These are phyloP conservation scores for Agaricus blazei DNA, from an alignment of 768 basidiomycete genomes.

Conservation along the genomic window DNA sequence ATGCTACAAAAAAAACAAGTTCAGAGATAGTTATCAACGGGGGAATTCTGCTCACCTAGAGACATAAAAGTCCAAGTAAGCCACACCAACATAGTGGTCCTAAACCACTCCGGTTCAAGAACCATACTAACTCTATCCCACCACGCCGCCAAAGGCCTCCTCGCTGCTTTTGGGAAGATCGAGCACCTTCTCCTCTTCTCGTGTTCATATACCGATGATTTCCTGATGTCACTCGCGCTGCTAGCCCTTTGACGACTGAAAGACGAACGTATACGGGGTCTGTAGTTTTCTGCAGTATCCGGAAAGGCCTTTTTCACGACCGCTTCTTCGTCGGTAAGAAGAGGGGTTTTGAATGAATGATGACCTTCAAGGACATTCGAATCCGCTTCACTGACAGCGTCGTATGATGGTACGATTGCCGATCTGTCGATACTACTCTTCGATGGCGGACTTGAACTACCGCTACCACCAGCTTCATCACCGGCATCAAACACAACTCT, in stretches of 20 bases:
- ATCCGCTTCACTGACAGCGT: background rate
- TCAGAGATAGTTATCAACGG: constrained; percentile 4
- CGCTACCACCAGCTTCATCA: constrained; percentile 19
- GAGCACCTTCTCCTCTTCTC: constrained; percentile 29
- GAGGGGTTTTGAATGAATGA: background rate
- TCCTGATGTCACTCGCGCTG: constrained; percentile 17
- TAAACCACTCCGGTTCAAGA: constrained; percentile 68
- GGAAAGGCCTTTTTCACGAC: background rate
- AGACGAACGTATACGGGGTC: no score
- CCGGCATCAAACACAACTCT: constrained; percentile 29
- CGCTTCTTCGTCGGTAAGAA: background rate
- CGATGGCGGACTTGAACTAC: constrained; percentile 11
- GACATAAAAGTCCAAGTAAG: constrained; percentile 70
- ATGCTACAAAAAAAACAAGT: constrained; percentile 37
- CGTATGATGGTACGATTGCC: constrained; percentile 4
- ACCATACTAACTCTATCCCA: constrained; percentile 64
- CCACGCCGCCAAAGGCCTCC: constrained; percentile 64
- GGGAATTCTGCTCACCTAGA: constrained; percentile 46
- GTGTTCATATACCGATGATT: constrained; percentile 41
- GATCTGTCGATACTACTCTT: constrained; percentile 1
- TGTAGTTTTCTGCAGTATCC: no score
- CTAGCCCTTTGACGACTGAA: background rate
- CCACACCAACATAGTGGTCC: constrained; percentile 80
- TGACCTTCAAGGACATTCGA: constrained; percentile 3
- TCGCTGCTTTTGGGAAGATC: constrained; percentile 47